These are phyloP conservation scores for Phytophthora fragariae DNA, from an alignment of 352 stramenopile genomes.

Conservation along the genomic window DNA sequence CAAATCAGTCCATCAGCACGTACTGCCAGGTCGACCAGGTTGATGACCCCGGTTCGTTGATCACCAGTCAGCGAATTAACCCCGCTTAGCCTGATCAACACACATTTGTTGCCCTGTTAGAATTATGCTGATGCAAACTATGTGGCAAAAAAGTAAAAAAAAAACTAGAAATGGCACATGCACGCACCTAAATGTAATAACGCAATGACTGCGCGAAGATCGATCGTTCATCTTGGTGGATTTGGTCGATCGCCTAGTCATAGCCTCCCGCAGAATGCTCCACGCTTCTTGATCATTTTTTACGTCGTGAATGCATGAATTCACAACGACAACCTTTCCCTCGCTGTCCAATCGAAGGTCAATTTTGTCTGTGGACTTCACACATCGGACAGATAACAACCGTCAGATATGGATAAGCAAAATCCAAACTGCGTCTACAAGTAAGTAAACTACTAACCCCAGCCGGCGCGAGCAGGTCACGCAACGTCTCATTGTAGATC, in stretches of 20 bases:
- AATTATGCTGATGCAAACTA: neutral
- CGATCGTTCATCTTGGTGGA: conserved; percentile 87
- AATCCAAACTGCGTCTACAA: neutral
- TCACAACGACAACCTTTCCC: conserved; percentile 69
- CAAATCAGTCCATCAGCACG: conserved; percentile 7
- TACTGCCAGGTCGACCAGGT: conserved; percentile 86
- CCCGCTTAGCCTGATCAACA: conserved; percentile 55
- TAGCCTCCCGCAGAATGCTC: conserved; percentile 68
- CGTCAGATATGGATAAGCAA: neutral
- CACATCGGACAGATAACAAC: conserved; percentile 2
- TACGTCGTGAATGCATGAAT: conserved; percentile 68
- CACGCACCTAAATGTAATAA: conserved; percentile 82
- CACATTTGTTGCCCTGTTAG: neutral
- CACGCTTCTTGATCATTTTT: conserved; percentile 68
- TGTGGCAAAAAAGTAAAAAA: too few species aligned
- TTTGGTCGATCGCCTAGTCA: conserved; percentile 77
- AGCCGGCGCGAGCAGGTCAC: conserved; percentile 89
- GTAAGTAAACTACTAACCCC: conserved; percentile 41
- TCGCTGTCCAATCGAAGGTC: conserved; percentile 74
- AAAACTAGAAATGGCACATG: neutral
- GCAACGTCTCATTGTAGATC: conserved; percentile 98
- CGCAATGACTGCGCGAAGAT: conserved; percentile 86
- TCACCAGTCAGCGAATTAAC: conserved; percentile 67
- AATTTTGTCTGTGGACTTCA: conserved; percentile 71
- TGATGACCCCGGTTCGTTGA: conserved; percentile 67